Evolutionary conservation across 306 rosid species (phyloP).

Genomic region (Hippophae rhamnoides): DNA sequence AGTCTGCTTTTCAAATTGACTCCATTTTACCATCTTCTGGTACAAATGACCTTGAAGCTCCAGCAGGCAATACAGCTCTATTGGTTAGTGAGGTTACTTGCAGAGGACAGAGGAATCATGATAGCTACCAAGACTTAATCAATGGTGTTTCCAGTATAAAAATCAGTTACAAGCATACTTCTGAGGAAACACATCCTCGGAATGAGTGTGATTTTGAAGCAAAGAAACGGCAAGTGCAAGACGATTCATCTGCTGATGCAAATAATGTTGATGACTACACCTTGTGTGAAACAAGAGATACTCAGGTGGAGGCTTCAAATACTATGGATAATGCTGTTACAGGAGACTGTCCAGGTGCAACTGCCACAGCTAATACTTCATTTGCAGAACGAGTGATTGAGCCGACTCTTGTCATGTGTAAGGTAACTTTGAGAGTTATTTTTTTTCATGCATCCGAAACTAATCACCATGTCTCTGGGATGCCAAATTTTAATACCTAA

Average conservation of each 20-base stretch:
- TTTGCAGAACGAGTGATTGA: constrained; percentile 74
- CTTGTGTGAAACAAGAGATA: constrained; percentile 37
- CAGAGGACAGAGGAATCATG: constrained; percentile 32
- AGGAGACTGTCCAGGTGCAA: constrained; percentile 56
- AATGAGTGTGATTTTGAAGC: constrained; percentile 51
- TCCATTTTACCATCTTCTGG: constrained; percentile 31
- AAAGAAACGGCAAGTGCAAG: constrained; percentile 65
- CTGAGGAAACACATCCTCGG: constrained; percentile 33
- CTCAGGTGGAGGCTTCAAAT: constrained; percentile 46
- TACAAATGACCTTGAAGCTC: constrained; percentile 37
- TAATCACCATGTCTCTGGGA: too few relatives aligned
- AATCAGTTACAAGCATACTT: constrained; percentile 47
- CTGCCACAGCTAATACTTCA: constrained; percentile 64
- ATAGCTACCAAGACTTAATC: constrained; percentile 38
- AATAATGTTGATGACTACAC: constrained; percentile 43
- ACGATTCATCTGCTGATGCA: constrained; percentile 48
- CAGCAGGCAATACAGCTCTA: constrained; percentile 29
- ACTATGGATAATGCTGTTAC: constrained; percentile 36
- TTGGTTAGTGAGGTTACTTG: constrained; percentile 29
- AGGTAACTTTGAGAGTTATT: constrained; percentile 39
- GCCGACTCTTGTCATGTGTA: constrained; percentile 91
- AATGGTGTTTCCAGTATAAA: constrained; percentile 69
- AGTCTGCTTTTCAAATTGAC: constrained; percentile 52
- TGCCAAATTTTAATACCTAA: too few relatives aligned
- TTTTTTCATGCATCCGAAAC: not conserved